Percentiles rank a stretch among this genome's conserved stretches.
Evolutionary conservation across 148 eudicot genomes (phyloP).

Genomic region (Chenopodium berlandieri): DNA sequence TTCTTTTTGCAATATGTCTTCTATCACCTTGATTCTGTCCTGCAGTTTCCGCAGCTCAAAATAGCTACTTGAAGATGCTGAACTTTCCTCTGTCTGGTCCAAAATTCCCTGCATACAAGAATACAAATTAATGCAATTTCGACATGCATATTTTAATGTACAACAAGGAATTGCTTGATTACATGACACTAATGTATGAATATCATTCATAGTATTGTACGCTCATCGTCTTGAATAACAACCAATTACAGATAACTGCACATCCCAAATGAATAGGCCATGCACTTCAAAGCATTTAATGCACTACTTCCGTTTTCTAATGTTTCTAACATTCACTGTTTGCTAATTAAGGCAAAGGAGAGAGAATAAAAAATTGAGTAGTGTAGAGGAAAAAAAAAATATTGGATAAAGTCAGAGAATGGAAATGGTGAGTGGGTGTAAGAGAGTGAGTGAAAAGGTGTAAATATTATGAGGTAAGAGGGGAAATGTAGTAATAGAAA

Average conservation of each 20-base stretch:
- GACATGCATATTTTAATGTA: background rate
- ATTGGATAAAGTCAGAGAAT: too few species aligned
- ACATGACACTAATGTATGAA: background rate
- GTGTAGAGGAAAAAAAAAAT: too few species aligned
- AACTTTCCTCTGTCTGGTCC: conserved; percentile 23
- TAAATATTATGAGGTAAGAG: too few species aligned
- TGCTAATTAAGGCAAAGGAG: too few species aligned
- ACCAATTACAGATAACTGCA: background rate
- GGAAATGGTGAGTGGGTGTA: too few species aligned
- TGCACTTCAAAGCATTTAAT: background rate
- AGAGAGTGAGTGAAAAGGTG: too few species aligned
- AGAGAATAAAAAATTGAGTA: too few species aligned
- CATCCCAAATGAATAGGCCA: background rate
- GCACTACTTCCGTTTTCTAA: too few species aligned
- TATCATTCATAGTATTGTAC: background rate
- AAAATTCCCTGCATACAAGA: conserved; percentile 11
- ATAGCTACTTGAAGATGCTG: conserved; percentile 30
- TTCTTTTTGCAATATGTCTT: conserved; percentile 47
- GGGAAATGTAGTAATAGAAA: too few species aligned
- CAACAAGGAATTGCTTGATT: background rate
- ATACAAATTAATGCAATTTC: background rate
- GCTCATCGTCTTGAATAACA: background rate
- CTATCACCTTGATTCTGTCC: conserved; percentile 57
- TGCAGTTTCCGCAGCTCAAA: conserved; percentile 59
- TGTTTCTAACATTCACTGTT: too few species aligned